Evolutionary conservation across 129 eudicot species (phyloP).

Genomic region (Artemisia tridentata): DNA sequence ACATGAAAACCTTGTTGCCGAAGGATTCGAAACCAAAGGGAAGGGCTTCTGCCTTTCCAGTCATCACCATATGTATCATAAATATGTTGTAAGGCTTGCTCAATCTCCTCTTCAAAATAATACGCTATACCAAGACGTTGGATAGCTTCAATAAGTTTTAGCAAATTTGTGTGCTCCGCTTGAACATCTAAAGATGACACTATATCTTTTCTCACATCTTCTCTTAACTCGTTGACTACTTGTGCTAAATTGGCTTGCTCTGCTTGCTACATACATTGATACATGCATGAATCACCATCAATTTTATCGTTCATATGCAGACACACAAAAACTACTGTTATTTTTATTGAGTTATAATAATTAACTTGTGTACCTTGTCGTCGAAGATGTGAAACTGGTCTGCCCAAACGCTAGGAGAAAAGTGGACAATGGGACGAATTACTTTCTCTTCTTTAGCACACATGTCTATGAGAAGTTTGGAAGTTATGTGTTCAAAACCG

Average conservation of each 20-base stretch:
- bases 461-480: background rate
- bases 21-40: slow-evolving; percentile 45
- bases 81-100: no score
- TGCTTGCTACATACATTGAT: slow-evolving; percentile 15
- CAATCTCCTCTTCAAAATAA: no score
- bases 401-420: no score
- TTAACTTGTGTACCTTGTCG: slow-evolving; percentile 4
- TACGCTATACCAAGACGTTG: no score
- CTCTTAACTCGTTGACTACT: background rate
- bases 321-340: background rate
- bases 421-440: no score
- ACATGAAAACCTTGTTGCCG: slow-evolving; percentile 41
- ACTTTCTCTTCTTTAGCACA: background rate
- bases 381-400: no score
- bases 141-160: no score
- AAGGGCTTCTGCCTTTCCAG: background rate
- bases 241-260: slow-evolving; percentile 8
- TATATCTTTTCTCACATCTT: no score
- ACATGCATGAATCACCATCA: background rate
- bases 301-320: background rate
- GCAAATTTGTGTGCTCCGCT: no score
- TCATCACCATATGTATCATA: no score
- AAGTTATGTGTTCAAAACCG: no score
- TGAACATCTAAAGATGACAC: no score
- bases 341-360: background rate